A percentile compares a stretch with the other conserved stretches of the same genome.
Evolutionary conservation across 2,329 filamentous ascomycete species (phyloP).

Genomic region (Fusarium miscanthi): DNA sequence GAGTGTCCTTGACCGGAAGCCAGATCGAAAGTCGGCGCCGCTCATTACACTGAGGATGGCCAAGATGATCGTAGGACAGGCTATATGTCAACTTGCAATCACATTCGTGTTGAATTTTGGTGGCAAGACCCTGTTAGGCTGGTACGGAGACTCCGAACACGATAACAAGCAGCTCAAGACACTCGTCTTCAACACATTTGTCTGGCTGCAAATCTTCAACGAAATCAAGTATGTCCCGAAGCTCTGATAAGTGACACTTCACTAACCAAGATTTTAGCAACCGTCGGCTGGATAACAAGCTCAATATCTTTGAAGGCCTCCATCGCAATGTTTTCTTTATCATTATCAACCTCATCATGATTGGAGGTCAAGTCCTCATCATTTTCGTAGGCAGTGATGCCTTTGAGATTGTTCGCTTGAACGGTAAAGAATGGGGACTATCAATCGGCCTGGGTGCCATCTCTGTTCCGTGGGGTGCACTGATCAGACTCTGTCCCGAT

Average conservation of each 20-base stretch:
- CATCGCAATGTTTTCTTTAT: constrained; percentile 85
- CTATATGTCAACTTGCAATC: constrained; percentile 68
- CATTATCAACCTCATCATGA: constrained; percentile 81
- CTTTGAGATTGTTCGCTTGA: constrained; percentile 73
- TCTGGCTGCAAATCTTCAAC: constrained; percentile 80
- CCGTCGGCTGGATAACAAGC: constrained; percentile 80
- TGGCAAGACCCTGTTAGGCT: constrained; percentile 63
- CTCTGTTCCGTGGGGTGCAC: constrained; percentile 79
- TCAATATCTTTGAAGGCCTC: constrained; percentile 90
- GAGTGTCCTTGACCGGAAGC: constrained; percentile 66
- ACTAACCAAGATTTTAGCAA: constrained; percentile 70
- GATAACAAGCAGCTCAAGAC: constrained; percentile 60
- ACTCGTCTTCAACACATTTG: constrained; percentile 76
- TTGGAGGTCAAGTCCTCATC: constrained; percentile 86
- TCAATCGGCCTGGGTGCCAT: constrained; percentile 81
- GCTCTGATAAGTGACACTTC: constrained; percentile 61
- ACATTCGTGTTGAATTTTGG: constrained; percentile 71
- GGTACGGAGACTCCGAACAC: constrained; percentile 47
- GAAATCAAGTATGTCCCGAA: constrained; percentile 63
- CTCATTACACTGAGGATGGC: constrained; percentile 77
- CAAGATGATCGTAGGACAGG: constrained; percentile 73
- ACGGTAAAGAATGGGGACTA: constrained; percentile 82
- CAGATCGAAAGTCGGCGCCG: constrained; percentile 72
- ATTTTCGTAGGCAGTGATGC: constrained; percentile 82
- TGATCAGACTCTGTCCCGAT: constrained; percentile 81